These are phyloP conservation scores for Termitomyces bulborhizus DNA, from an alignment of 768 basidiomycete species.

Conservation along the genomic window DNA sequence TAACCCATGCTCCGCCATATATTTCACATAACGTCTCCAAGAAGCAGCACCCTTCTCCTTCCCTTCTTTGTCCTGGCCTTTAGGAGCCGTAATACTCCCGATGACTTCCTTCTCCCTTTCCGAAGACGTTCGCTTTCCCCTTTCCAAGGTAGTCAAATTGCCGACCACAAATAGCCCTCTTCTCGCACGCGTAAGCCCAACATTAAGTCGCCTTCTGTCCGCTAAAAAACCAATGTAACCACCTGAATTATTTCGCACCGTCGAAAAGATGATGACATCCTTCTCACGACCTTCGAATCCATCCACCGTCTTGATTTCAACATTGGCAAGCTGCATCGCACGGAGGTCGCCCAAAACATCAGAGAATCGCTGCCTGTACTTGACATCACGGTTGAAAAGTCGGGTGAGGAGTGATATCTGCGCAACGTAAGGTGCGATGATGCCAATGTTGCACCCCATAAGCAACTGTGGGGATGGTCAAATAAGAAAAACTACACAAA, in stretches of 20 bases:
- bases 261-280: constrained; percentile 87
- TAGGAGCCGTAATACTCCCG: background rate
- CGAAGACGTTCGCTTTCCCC: constrained; percentile 29
- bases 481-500: constrained; percentile 8
- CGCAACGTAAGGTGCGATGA: constrained; percentile 89
- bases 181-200: constrained; percentile 85
- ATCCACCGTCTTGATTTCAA: constrained; percentile 92
- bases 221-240: constrained; percentile 88
- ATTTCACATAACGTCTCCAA: constrained; percentile 60
- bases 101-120: constrained; percentile 13
- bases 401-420: constrained; percentile 76
- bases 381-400: constrained; percentile 50
- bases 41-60: constrained; percentile 41
- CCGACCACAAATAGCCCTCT: constrained; percentile 81
- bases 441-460: constrained; percentile 73
- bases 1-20: constrained; percentile 42
- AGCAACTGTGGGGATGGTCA: constrained; percentile 38
- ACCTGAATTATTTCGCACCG: constrained; percentile 73
- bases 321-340: constrained; percentile 52
- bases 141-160: constrained; percentile 56
- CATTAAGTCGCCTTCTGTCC: constrained; percentile 81
- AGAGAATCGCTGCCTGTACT: constrained; percentile 48
- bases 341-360: constrained; percentile 59
- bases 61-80: constrained; percentile 5
- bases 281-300: constrained; percentile 95